A percentile compares a stretch with the other conserved stretches of the same genome.
Evolutionary conservation across 192 early-diverging fungal genomes (phyloP).

Genomic region (Allomyces arbusculus): DNA sequence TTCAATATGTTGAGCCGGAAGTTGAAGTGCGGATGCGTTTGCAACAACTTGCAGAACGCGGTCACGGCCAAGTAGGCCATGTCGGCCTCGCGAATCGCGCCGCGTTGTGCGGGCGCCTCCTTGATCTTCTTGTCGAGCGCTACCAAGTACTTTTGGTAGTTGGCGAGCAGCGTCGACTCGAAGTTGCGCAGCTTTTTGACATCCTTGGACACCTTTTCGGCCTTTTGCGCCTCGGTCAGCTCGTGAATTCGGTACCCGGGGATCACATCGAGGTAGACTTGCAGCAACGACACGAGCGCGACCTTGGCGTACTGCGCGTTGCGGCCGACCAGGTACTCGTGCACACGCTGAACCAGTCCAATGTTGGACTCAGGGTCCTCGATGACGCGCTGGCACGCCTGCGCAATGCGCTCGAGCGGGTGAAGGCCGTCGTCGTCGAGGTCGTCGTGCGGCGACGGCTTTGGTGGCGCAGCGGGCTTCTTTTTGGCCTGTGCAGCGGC

Average conservation of each 20-base stretch:
- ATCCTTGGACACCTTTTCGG: constrained; percentile 61
- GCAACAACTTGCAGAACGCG: constrained; percentile 66
- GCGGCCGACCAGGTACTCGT: not conserved
- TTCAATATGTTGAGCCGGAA: constrained; percentile 61
- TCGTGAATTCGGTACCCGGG: constrained; percentile 67
- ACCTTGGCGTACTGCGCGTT: not conserved
- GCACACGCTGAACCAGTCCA: not conserved
- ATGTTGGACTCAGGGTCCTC: not conserved
- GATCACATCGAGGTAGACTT: not conserved
- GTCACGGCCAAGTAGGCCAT: constrained; percentile 42
- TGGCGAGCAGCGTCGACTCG: constrained; percentile 58
- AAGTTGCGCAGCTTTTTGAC: constrained; percentile 69
- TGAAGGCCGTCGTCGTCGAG: not conserved
- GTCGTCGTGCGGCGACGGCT: too few species aligned
- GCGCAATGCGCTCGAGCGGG: not conserved
- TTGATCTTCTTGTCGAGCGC: constrained; percentile 34
- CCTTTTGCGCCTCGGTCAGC: constrained; percentile 61
- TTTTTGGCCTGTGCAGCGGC: not conserved
- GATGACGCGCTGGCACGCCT: not conserved
- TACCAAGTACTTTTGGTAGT: constrained; percentile 71
- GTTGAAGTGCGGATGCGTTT: constrained; percentile 79
- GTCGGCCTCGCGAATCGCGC: constrained; percentile 5
- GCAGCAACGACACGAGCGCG: not conserved
- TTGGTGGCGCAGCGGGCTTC: not conserved
- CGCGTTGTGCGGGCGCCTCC: constrained; percentile 1